Evolutionary conservation across 2,329 filamentous ascomycete species (phyloP).

Genomic region (Emydomyces testavorans): DNA sequence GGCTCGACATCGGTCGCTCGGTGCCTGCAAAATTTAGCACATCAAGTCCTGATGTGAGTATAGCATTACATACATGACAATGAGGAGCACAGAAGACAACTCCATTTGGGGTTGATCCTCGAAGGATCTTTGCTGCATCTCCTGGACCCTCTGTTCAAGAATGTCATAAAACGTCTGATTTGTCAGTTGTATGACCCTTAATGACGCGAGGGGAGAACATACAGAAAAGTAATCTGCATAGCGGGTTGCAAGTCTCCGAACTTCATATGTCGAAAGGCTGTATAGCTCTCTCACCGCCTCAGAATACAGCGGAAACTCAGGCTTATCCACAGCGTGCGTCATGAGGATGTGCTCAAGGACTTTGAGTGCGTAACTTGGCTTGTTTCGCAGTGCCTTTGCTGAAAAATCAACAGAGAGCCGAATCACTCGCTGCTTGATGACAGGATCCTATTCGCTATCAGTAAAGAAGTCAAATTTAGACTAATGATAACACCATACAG

Average conservation of each 20-base stretch:
- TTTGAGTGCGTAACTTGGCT: slow-evolving; percentile 70
- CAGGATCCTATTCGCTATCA: slow-evolving; percentile 50
- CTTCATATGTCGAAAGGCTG: slow-evolving; percentile 68
- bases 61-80: slow-evolving; percentile 56
- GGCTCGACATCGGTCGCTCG: slow-evolving; percentile 65
- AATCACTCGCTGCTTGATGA: slow-evolving; percentile 69
- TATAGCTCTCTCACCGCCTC: slow-evolving; percentile 87
- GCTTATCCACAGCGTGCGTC: slow-evolving; percentile 62
- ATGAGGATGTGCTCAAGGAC: slow-evolving; percentile 85
- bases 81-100: slow-evolving; percentile 82
- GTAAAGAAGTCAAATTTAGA: slow-evolving; percentile 9
- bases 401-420: slow-evolving; percentile 78
- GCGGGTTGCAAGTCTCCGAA: slow-evolving; percentile 76
- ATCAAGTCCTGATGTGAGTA: neutral
- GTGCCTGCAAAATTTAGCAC: slow-evolving; percentile 45
- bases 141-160: slow-evolving; percentile 69
- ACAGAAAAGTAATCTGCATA: slow-evolving; percentile 83
- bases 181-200: slow-evolving; percentile 20
- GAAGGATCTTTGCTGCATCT: slow-evolving; percentile 56
- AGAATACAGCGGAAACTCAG: slow-evolving; percentile 61
- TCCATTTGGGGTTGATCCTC: slow-evolving; percentile 79
- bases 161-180: slow-evolving; percentile 68
- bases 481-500: slow-evolving; percentile 20
- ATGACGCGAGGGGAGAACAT: slow-evolving; percentile 23
- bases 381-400: slow-evolving; percentile 64